phyloP scores from a whole-genome alignment of 257 asterid species.

The Prunella vulgaris region DNA sequence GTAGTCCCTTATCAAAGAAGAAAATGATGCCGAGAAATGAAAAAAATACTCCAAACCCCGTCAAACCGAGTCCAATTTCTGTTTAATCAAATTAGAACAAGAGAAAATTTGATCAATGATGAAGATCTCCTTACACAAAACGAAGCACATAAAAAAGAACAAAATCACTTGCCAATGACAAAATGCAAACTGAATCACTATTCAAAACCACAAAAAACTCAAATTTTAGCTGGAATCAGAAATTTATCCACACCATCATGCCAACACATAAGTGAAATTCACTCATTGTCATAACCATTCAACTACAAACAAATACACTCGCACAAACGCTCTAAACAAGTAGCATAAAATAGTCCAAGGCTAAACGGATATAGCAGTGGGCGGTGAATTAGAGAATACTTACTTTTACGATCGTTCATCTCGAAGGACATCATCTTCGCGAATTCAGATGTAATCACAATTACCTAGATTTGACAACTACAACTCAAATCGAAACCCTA shows the following conservation, averaged over 20 bases:
- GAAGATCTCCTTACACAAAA: not conserved
- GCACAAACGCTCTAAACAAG: not conserved
- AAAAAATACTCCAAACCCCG: constrained; percentile 89
- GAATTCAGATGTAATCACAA: constrained; percentile 29
- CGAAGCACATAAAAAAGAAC: not conserved
- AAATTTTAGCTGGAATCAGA: not conserved
- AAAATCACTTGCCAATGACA: not conserved
- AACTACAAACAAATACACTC: not conserved
- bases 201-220: not conserved
- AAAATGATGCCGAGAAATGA: constrained; percentile 79
- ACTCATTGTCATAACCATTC: not conserved
- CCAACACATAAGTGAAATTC: not conserved
- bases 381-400: constrained; percentile 22
- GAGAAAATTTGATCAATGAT: constrained; percentile 5
- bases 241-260: not conserved
- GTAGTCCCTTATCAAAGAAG: constrained; percentile 90
- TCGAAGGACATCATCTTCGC: constrained; percentile 68
- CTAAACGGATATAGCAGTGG: not conserved
- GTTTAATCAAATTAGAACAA: constrained; percentile 30
- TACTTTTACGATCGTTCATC: constrained; percentile 81
- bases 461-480: constrained; percentile 4
- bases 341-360: not conserved
- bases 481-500: constrained; percentile 22
- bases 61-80: constrained; percentile 97
- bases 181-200: not conserved